Conservation (phyloP, 805 yeast species). For the Scheffersomyces lignosus region DNA sequence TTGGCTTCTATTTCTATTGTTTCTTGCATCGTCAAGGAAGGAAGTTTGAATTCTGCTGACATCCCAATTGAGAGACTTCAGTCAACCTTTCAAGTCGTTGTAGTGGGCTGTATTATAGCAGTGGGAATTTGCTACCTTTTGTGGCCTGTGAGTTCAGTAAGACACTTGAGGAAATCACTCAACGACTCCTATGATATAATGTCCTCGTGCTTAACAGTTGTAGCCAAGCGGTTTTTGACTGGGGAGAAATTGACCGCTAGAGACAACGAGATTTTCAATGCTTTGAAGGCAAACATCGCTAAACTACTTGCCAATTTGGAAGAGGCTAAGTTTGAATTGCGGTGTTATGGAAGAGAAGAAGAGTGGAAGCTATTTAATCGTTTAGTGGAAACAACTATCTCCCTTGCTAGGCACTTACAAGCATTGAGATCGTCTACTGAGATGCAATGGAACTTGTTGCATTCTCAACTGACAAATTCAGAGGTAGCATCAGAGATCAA, state of each 20-base stretch:
- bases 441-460: conserved; percentile 59
- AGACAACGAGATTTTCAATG: conserved; percentile 36
- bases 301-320: conserved; percentile 43
- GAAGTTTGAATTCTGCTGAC: conserved; percentile 56
- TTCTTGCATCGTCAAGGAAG: conserved; percentile 73
- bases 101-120: conserved; percentile 59
- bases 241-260: conserved; percentile 45
- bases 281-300: conserved; percentile 41
- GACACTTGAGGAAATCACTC: conserved; percentile 43
- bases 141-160: conserved; percentile 63
- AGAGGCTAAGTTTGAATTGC: conserved; percentile 65
- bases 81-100: conserved; percentile 58
- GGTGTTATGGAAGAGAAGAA: conserved; percentile 51
- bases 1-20: conserved; percentile 71
- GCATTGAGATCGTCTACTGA: conserved; percentile 70
- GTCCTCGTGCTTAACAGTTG: conserved; percentile 47
- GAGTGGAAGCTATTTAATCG: conserved; percentile 48
- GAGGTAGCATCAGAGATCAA: conserved; percentile 8
- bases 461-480: conserved; percentile 15
- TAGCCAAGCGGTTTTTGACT: conserved; percentile 49
- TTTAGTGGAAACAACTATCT: conserved; percentile 52
- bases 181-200: conserved; percentile 53
- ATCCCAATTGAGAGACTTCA: conserved; percentile 56
- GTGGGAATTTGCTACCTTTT: conserved; percentile 59
- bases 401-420: conserved; percentile 57